Percentiles rank a stretch among this genome's conserved stretches.
These are phyloP conservation scores for Brassica hybrid DNA, from an alignment of 441 rosid genomes.

Conservation along the genomic window DNA sequence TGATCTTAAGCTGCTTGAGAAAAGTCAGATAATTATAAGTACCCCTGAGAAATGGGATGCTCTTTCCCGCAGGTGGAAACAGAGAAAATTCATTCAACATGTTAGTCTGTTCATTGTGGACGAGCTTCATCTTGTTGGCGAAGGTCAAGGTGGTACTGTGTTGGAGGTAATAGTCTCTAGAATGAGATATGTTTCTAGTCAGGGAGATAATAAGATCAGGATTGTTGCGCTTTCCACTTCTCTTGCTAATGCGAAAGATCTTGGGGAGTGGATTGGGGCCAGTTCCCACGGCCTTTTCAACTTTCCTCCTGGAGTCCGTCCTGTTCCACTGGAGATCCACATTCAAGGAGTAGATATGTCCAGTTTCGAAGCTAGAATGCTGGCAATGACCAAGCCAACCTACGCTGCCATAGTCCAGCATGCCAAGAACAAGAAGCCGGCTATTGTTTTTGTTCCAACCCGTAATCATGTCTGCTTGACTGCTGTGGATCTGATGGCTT, in stretches of 20 bases:
- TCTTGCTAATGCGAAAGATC: conserved; percentile 94
- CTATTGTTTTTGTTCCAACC: conserved; percentile 85
- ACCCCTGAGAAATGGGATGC: conserved; percentile 99
- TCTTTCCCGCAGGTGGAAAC: conserved; percentile 94
- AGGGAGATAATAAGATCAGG: conserved; percentile 81
- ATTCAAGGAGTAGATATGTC: conserved; percentile 92
- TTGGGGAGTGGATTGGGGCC: conserved; percentile 97
- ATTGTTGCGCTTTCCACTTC: conserved; percentile 94
- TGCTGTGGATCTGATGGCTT: conserved; percentile 91
- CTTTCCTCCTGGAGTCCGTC: conserved; percentile 90
- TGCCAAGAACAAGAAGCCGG: conserved; percentile 82
- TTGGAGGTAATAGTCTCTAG: conserved; percentile 91
- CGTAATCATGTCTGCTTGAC: conserved; percentile 85
- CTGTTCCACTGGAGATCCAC: conserved; percentile 94
- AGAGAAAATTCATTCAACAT: conserved; percentile 80
- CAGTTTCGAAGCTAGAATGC: conserved; percentile 96
- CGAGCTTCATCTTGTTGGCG: conserved; percentile 86
- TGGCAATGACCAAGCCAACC: conserved; percentile 94
- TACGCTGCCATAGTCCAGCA: conserved; percentile 87
- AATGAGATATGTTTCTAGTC: conserved; percentile 91
- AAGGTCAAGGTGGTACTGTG: conserved; percentile 86
- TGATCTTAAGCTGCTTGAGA: conserved; percentile 87
- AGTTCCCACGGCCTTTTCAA: conserved; percentile 92
- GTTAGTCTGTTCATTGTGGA: conserved; percentile 81
- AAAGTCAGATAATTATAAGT: conserved; percentile 83